Percentiles rank a stretch among this genome's conserved stretches.
Conservation (phyloP, 2,329 filamentous ascomycete species). For the Pestalotiopsis sp. region DNA sequence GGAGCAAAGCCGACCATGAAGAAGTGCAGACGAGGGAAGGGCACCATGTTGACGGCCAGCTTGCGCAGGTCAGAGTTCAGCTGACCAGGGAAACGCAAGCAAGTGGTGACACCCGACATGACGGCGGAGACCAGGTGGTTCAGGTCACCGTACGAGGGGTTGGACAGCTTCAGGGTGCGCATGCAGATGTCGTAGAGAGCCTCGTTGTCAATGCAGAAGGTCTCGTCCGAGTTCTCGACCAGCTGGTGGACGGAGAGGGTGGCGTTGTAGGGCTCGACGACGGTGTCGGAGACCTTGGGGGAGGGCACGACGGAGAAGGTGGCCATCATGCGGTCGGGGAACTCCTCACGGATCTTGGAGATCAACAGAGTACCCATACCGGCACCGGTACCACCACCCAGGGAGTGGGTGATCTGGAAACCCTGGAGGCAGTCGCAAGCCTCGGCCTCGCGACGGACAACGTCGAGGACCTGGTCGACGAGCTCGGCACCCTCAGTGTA, state of each 20-base stretch:
- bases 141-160: slow-evolving; percentile 97
- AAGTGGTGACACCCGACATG: slow-evolving; percentile 99
- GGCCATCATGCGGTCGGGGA: slow-evolving; percentile 99
- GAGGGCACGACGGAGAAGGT: slow-evolving; percentile 99
- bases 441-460: slow-evolving; percentile 98
- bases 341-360: slow-evolving; percentile 99
- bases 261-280: slow-evolving; percentile 99
- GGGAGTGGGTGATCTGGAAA: slow-evolving; percentile 99
- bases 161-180: slow-evolving; percentile 97
- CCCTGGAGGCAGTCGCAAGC: slow-evolving; percentile 99
- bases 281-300: slow-evolving; percentile 99
- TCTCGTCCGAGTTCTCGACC: slow-evolving; percentile 99
- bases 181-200: slow-evolving; percentile 99
- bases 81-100: slow-evolving; percentile 98
- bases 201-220: slow-evolving; percentile 99
- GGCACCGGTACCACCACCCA: slow-evolving; percentile 99
- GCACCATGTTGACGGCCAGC: slow-evolving; percentile 99
- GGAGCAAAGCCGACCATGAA: slow-evolving; percentile 99
- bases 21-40: slow-evolving; percentile 99
- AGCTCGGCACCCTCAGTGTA: slow-evolving; percentile 99
- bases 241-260: slow-evolving; percentile 98
- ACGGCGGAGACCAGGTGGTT: slow-evolving; percentile 99
- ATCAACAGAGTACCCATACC: slow-evolving; percentile 99
- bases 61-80: slow-evolving; percentile 99
- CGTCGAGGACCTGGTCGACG: slow-evolving; percentile 96